Conservation (phyloP, 2,329 filamentous ascomycete genomes). For the Botrytis sinoallii region DNA sequence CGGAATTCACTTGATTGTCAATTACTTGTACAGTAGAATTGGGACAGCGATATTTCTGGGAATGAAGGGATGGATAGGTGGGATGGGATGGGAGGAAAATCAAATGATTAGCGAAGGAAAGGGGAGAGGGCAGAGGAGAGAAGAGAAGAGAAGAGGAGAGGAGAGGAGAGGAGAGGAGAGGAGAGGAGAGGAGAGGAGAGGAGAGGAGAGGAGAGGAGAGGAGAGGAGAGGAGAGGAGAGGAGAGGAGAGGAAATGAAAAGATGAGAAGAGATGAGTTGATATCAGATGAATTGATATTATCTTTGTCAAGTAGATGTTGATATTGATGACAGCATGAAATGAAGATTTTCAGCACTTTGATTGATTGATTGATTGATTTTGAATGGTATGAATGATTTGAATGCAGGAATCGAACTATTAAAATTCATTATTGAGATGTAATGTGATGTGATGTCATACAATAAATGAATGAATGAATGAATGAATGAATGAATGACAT, state of each 20-base stretch:
- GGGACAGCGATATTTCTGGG: background rate
- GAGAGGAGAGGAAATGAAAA: background rate
- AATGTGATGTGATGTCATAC: background rate
- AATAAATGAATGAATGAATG: too few species aligned
- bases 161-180: background rate
- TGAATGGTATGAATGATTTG: background rate
- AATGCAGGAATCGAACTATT: background rate
- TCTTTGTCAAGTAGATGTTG: background rate
- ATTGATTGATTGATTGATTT: background rate
- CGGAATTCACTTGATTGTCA: background rate
- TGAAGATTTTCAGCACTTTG: background rate
- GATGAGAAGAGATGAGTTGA: slow-evolving; percentile 9
- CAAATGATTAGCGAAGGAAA: background rate
- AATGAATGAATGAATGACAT: too few species aligned
- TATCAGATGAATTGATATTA: background rate
- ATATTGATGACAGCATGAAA: background rate
- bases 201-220: background rate
- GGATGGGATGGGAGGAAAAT: background rate
- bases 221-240: too few species aligned
- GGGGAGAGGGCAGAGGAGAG: too few species aligned
- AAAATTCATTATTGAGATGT: background rate
- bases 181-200: background rate
- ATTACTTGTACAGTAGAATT: slow-evolving; percentile 13
- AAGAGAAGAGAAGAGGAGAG: background rate
- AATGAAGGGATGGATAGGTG: background rate